A percentile compares a stretch with the other conserved stretches of the same genome.
phyloP scores from a whole-genome alignment of 495 filamentous ascomycete species.

The Aspergillus ellipticus region DNA sequence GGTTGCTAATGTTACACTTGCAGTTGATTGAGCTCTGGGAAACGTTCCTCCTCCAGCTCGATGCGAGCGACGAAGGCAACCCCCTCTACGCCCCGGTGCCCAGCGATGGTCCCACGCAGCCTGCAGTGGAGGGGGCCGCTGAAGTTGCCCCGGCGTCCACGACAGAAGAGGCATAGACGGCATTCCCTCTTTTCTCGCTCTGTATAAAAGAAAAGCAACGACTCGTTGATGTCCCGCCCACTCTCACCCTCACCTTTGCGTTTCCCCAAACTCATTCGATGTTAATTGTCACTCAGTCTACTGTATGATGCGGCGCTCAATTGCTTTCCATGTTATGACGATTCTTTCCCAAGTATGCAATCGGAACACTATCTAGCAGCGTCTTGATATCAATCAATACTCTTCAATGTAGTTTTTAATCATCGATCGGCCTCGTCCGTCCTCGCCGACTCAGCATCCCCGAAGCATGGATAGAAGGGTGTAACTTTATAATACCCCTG shows the following conservation, averaged over 20 bases:
- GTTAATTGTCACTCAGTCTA: conserved; percentile 5
- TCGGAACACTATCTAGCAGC: conserved; percentile 11
- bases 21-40: conserved; percentile 99
- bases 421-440: not conserved
- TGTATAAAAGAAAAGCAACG: conserved; percentile 19
- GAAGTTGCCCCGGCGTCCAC: conserved; percentile 28
- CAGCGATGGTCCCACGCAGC: conserved; percentile 17
- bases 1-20: not conserved
- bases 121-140: conserved; percentile 27
- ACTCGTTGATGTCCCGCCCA: conserved; percentile 1
- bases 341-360: conserved; percentile 13
- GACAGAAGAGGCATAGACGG: conserved; percentile 35
- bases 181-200: not conserved
- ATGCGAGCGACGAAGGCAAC: conserved; percentile 84
- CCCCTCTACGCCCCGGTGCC: conserved; percentile 65
- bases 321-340: conserved; percentile 12
- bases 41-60: conserved; percentile 91
- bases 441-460: not conserved
- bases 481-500: not conserved
- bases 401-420: not conserved
- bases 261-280: not conserved
- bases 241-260: not conserved
- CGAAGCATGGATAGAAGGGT: not conserved
- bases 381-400: conserved; percentile 4
- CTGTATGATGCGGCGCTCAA: conserved; percentile 13